Percentiles rank a stretch among this genome's conserved stretches.
Evolutionary conservation across 2,329 filamentous ascomycete genomes (phyloP).

Genomic region (Fusarium sulawesiense): DNA sequence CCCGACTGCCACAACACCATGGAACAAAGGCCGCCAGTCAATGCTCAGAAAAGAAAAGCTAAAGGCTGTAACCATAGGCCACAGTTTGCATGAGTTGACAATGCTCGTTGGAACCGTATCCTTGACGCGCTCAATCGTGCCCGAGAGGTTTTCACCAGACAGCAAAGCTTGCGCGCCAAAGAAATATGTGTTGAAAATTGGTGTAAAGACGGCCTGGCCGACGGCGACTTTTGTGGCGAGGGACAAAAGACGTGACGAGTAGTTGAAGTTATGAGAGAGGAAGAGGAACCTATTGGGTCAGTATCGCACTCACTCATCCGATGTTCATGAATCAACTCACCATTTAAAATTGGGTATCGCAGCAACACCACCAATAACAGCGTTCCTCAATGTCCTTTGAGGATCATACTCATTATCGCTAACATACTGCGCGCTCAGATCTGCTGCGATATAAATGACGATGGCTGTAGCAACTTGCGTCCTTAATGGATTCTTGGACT

Average conservation of each 20-base stretch:
- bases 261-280: conserved; percentile 86
- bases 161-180: conserved; percentile 83
- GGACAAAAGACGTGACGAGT: conserved; percentile 75
- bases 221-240: conserved; percentile 81
- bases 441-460: conserved; percentile 81
- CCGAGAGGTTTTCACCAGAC: conserved; percentile 71
- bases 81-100: conserved; percentile 84
- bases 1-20: conserved; percentile 81
- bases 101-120: conserved; percentile 81
- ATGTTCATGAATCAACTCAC: conserved; percentile 59
- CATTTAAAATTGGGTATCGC: conserved; percentile 86
- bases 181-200: conserved; percentile 85
- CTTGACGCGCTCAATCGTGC: conserved; percentile 76
- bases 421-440: conserved; percentile 81
- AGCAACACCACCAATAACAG: conserved; percentile 78
- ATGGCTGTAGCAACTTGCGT: conserved; percentile 83
- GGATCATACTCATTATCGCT: conserved; percentile 73
- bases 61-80: conserved; percentile 88
- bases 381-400: conserved; percentile 73
- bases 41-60: conserved; percentile 86
- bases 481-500: conserved; percentile 77
- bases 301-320: not conserved
- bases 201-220: conserved; percentile 84
- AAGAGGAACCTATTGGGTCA: conserved; percentile 74
- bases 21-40: conserved; percentile 83